Base-by-base conservation (phyloP, 2,329 filamentous ascomycete species). In the Huntiella omanensis region DNA sequence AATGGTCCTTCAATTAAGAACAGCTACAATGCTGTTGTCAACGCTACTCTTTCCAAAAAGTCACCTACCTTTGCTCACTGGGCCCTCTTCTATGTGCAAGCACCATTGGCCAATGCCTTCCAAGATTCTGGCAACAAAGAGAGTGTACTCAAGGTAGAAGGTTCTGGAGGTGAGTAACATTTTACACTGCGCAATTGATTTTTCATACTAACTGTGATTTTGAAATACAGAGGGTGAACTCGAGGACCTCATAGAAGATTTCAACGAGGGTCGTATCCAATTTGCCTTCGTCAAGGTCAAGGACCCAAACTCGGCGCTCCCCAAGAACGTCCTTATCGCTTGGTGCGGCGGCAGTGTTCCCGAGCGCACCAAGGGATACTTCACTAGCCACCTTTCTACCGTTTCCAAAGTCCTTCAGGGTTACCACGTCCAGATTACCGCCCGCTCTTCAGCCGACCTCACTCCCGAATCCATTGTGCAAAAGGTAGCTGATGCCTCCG, bases 261-360 rank as follows among this genome's bases (percentile, higher is more conserved):
- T 98, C 64, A 96, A 80, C 54, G 91, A 98, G 62, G 91, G 91
- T 46, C 81, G 86, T 56, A 82, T 98, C 54, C 91, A 98, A 64
- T 98, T 95, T 64, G 91, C 86, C 22, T 96, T 92, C 58, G 79
- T 91, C 56, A 95, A 93, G 65, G 80, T 98, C 66, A 94, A 87
- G 62, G 91, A 98, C 59, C 83, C 86, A 47, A 98, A 98, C 62
- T 84, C 82, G 2, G 68, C 67, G 16, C 74, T 98, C 12, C 86
- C 88, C 43, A 98, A 98, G 68, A 83, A 79, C 60, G 84, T 93
- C 50, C 71, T 98, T 54, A 85, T 98, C 59, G 87, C 83, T 54
- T 98, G 91, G 82, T 98, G 91, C 61, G 91, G 91, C 54, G 88
- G 92, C 58, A 91, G 91, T 55, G 91, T 98, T 12, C 91, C 91